Evolutionary conservation across 495 filamentous ascomycete species (phyloP).

Genomic region (Podospora pseudocomata): DNA sequence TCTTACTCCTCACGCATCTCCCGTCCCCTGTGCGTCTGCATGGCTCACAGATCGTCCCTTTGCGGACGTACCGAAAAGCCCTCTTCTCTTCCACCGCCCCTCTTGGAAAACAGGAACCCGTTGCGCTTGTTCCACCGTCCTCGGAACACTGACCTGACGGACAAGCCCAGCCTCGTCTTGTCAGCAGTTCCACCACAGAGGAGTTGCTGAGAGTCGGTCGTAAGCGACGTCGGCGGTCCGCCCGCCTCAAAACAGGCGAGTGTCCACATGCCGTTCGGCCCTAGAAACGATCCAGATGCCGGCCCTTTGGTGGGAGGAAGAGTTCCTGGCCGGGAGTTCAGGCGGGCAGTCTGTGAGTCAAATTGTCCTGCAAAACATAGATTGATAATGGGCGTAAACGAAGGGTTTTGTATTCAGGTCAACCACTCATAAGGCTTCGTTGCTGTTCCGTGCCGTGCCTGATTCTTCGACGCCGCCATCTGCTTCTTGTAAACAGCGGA

Average conservation of each 20-base stretch:
- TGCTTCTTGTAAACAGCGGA: background rate
- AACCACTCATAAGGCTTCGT: background rate
- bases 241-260: background rate
- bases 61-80: too few relatives aligned
- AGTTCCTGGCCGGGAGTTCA: background rate
- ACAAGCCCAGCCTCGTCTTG: background rate
- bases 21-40: background rate
- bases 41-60: too few relatives aligned
- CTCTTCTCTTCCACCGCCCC: too few relatives aligned
- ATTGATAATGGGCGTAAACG: background rate
- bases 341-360: background rate
- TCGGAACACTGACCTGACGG: background rate
- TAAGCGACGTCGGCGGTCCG: background rate
- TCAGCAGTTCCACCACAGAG: background rate
- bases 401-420: background rate
- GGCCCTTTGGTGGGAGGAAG: background rate
- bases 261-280: slow-evolving; percentile 8
- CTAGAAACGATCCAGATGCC: slow-evolving; percentile 3
- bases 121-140: background rate
- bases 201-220: too few relatives aligned
- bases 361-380: background rate
- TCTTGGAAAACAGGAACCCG: background rate
- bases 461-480: background rate
- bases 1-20: background rate
- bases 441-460: background rate